phyloP scores from a whole-genome alignment of 2,329 filamentous ascomycete genomes.

The Purpureocillium lavendulum region DNA sequence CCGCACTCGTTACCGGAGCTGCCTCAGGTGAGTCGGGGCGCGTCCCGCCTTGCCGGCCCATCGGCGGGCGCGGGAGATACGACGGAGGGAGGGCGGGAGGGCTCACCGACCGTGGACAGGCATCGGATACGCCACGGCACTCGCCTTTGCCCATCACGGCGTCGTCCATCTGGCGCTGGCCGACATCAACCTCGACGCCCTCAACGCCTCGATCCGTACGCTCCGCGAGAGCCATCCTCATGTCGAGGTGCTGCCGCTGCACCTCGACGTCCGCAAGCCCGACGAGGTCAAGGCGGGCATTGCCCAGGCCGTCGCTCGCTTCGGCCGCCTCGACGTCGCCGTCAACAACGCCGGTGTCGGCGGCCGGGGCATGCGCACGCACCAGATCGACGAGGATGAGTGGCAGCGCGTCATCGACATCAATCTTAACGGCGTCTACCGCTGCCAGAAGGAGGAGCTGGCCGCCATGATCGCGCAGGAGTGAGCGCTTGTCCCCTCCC shows the following conservation, averaged over 20 bases:
- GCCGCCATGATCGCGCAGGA: constrained; percentile 42
- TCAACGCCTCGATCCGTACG: constrained; percentile 20
- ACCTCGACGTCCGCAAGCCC: constrained; percentile 37
- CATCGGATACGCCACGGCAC: constrained; percentile 38
- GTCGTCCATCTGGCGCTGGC: constrained; percentile 36
- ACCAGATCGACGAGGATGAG: constrained; percentile 35
- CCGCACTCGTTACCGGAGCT: constrained; percentile 40
- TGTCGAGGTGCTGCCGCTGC: constrained; percentile 29
- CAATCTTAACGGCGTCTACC: constrained; percentile 48
- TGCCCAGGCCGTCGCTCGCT: constrained; percentile 28
- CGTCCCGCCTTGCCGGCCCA: not conserved
- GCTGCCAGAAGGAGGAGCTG: constrained; percentile 46
- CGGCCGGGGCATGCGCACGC: constrained; percentile 30
- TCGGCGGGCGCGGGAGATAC: not conserved
- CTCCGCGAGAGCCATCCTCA: constrained; percentile 28
- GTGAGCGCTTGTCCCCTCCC: too few species aligned
- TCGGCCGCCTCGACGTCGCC: constrained; percentile 46
- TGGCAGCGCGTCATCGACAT: constrained; percentile 42
- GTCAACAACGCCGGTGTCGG: constrained; percentile 47
- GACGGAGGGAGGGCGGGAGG: too few species aligned
- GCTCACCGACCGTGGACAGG: constrained; percentile 20
- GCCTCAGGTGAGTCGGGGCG: constrained; percentile 27
- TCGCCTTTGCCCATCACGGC: constrained; percentile 38
- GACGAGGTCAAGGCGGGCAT: constrained; percentile 34
- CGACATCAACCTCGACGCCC: constrained; percentile 30